Evolutionary conservation across 768 basidiomycete genomes (phyloP).

Genomic region (Boletales sp.): DNA sequence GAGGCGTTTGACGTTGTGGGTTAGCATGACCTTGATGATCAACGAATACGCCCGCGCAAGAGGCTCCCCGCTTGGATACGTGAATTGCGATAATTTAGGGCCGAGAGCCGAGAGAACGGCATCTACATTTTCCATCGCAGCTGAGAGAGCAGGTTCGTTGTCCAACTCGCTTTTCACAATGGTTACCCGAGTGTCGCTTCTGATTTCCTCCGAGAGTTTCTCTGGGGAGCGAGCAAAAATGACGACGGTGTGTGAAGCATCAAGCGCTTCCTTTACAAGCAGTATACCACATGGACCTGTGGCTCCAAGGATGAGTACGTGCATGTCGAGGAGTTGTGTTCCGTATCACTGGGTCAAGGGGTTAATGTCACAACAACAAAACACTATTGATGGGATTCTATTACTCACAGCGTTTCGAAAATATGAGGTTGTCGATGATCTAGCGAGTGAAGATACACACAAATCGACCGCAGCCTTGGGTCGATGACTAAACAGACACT

Average conservation of each 20-base stretch:
- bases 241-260: slow-evolving; percentile 44
- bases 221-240: slow-evolving; percentile 62
- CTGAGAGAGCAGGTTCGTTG: slow-evolving; percentile 45
- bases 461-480: no score
- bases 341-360: not conserved
- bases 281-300: slow-evolving; percentile 61
- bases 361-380: not conserved
- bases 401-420: slow-evolving; percentile 1
- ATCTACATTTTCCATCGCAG: slow-evolving; percentile 54
- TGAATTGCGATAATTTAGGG: slow-evolving; percentile 38
- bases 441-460: no score
- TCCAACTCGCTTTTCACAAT: slow-evolving; percentile 55
- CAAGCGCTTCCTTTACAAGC: slow-evolving; percentile 54
- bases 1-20: slow-evolving; percentile 51
- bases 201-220: slow-evolving; percentile 55
- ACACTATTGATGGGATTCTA: not conserved
- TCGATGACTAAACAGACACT: no score
- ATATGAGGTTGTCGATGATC: no score
- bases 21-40: slow-evolving; percentile 55
- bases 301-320: slow-evolving; percentile 63
- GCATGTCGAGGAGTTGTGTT: slow-evolving; percentile 32
- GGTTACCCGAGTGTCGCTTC: slow-evolving; percentile 40
- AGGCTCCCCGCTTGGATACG: slow-evolving; percentile 47
- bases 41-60: slow-evolving; percentile 56
- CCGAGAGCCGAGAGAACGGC: slow-evolving; percentile 68